These are phyloP conservation scores for Petunia secreta DNA, from an alignment of 257 asterid genomes.

Conservation along the genomic window DNA sequence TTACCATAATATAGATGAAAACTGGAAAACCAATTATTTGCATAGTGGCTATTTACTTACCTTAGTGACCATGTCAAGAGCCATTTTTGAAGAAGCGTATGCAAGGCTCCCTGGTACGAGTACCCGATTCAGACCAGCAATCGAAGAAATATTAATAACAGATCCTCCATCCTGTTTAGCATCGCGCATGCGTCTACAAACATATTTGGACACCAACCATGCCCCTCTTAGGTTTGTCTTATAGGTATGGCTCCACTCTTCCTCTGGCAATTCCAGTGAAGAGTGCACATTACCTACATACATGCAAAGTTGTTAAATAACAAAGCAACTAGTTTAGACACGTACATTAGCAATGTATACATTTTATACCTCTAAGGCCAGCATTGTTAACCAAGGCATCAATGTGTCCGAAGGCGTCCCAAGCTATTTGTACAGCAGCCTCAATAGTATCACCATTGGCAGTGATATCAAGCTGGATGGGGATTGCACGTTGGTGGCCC, in stretches of 20 bases:
- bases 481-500: slow-evolving; percentile 35
- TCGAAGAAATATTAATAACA: slow-evolving; percentile 46
- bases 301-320: too few species aligned
- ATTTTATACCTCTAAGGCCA: not conserved
- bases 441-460: slow-evolving; percentile 39
- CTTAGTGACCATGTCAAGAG: slow-evolving; percentile 7
- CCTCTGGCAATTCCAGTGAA: slow-evolving; percentile 34
- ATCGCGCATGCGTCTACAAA: slow-evolving; percentile 36
- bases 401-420: slow-evolving; percentile 33
- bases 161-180: slow-evolving; percentile 40
- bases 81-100: slow-evolving; percentile 41
- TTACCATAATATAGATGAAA: too few species aligned
- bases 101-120: slow-evolving; percentile 28
- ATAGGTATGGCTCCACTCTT: slow-evolving; percentile 38
- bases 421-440: slow-evolving; percentile 49
- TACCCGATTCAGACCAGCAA: slow-evolving; percentile 37
- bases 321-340: too few species aligned
- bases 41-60: too few species aligned
- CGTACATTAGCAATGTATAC: too few species aligned
- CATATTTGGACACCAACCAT: slow-evolving; percentile 43
- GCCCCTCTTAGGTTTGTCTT: slow-evolving; percentile 41
- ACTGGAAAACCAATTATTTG: too few species aligned
- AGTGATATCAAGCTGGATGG: slow-evolving; percentile 56
- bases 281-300: slow-evolving; percentile 31
- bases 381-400: slow-evolving; percentile 9